A percentile compares a stretch with the other conserved stretches of the same genome.
These are phyloP conservation scores for Ophiostoma ulmi DNA, from an alignment of 2,329 filamentous ascomycete genomes.

Conservation along the genomic window DNA sequence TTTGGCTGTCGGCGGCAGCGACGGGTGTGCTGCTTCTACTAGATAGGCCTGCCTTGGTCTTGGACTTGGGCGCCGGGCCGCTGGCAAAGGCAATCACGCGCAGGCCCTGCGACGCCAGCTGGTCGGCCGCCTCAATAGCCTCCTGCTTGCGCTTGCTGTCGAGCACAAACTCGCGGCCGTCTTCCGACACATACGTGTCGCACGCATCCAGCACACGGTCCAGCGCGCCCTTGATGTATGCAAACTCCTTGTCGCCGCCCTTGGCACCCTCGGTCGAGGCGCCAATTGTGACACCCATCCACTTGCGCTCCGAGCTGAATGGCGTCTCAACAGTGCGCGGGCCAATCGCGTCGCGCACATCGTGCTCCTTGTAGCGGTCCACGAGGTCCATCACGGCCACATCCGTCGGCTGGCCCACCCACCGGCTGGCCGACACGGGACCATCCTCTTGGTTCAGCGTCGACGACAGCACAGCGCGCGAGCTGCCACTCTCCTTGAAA, in stretches of 20 bases:
- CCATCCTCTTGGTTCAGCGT: slow-evolving; percentile 64
- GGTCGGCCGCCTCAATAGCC: slow-evolving; percentile 72
- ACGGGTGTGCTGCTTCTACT: slow-evolving; percentile 39
- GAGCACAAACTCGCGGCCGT: slow-evolving; percentile 79
- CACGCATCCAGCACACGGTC: slow-evolving; percentile 82
- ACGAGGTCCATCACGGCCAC: slow-evolving; percentile 93
- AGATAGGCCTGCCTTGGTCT: slow-evolving; percentile 37
- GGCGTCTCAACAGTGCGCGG: slow-evolving; percentile 77
- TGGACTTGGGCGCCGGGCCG: slow-evolving; percentile 49
- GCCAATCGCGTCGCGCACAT: slow-evolving; percentile 82
- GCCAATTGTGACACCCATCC: slow-evolving; percentile 94
- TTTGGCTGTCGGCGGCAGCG: slow-evolving; percentile 32
- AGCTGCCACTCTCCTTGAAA: slow-evolving; percentile 63
- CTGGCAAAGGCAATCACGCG: slow-evolving; percentile 91
- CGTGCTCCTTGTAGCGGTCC: slow-evolving; percentile 85
- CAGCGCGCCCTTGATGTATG: slow-evolving; percentile 92
- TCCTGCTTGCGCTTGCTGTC: slow-evolving; percentile 70
- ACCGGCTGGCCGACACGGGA: slow-evolving; percentile 65
- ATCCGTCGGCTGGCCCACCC: slow-evolving; percentile 95
- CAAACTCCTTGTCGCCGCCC: slow-evolving; percentile 65
- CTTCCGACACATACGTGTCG: slow-evolving; percentile 81
- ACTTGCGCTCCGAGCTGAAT: slow-evolving; percentile 96
- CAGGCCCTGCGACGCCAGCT: slow-evolving; percentile 83
- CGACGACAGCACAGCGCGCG: slow-evolving; percentile 78
- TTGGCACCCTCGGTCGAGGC: slow-evolving; percentile 41